These are phyloP conservation scores for Diplodia corticola DNA, from an alignment of 2,329 filamentous ascomycete species.

Conservation along the genomic window DNA sequence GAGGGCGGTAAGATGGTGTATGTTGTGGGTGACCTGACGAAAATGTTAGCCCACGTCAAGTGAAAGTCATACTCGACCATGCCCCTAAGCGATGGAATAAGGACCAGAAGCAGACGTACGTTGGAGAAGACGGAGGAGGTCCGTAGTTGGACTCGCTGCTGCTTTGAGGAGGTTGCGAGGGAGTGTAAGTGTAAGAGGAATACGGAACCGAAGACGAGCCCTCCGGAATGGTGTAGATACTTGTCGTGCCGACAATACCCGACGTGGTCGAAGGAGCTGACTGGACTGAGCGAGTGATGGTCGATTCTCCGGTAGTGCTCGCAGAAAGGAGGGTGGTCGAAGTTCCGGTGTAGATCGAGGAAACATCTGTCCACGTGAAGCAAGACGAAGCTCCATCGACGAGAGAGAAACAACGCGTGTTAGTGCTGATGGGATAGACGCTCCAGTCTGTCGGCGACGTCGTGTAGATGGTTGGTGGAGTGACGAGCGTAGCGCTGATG, in stretches of 20 bases:
- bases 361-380: neutral
- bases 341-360: neutral
- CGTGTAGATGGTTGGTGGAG: neutral
- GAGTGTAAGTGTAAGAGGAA: neutral
- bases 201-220: neutral
- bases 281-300: neutral
- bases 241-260: neutral
- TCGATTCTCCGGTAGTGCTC: neutral
- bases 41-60: no score
- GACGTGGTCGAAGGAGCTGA: no score
- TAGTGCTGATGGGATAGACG: neutral
- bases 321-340: neutral
- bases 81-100: neutral
- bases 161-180: no score
- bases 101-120: neutral
- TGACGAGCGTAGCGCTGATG: neutral
- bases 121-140: neutral
- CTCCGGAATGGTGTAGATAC: neutral
- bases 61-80: no score
- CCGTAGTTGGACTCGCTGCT: no score
- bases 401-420: neutral
- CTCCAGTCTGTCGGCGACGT: neutral
- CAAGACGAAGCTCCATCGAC: neutral
- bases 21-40: neutral
- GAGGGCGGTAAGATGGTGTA: neutral